Conservation (phyloP, 106 monocot species). For the Allium cepa region DNA sequence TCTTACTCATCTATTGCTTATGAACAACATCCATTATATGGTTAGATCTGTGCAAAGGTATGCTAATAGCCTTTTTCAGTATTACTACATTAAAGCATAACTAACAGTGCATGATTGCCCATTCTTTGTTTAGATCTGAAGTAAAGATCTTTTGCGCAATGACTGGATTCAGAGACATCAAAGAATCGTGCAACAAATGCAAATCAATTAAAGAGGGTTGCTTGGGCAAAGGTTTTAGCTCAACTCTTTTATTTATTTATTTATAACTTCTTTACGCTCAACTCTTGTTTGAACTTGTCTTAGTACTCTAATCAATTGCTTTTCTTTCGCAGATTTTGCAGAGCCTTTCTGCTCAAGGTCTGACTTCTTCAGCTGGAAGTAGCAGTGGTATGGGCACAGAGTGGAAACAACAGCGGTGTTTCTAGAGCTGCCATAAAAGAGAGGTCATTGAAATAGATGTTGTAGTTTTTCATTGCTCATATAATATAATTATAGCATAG, state of each 20-base stretch:
- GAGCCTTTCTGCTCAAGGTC: slow-evolving; percentile 28
- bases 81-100: not conserved
- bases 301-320: not conserved
- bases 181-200: slow-evolving; percentile 52
- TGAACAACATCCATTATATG: slow-evolving; percentile 78
- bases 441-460: slow-evolving; percentile 13
- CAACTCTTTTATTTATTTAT: not conserved
- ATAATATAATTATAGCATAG: not conserved
- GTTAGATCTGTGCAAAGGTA: slow-evolving; percentile 70
- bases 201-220: slow-evolving; percentile 41
- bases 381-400: slow-evolving; percentile 5
- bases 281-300: not conserved
- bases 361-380: slow-evolving; percentile 24
- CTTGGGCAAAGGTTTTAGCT: slow-evolving; percentile 37
- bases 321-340: slow-evolving; percentile 25
- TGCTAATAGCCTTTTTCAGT: not conserved
- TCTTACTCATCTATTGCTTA: slow-evolving; percentile 54
- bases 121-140: slow-evolving; percentile 27
- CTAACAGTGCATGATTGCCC: not conserved
- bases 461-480: not conserved
- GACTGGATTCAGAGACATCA: slow-evolving; percentile 47
- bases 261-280: not conserved
- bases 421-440: slow-evolving; percentile 37
- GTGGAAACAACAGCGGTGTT: slow-evolving; percentile 39
- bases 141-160: slow-evolving; percentile 47